Evolutionary conservation across 495 filamentous ascomycete species (phyloP).

Genomic region (Aspergillus panamensis): DNA sequence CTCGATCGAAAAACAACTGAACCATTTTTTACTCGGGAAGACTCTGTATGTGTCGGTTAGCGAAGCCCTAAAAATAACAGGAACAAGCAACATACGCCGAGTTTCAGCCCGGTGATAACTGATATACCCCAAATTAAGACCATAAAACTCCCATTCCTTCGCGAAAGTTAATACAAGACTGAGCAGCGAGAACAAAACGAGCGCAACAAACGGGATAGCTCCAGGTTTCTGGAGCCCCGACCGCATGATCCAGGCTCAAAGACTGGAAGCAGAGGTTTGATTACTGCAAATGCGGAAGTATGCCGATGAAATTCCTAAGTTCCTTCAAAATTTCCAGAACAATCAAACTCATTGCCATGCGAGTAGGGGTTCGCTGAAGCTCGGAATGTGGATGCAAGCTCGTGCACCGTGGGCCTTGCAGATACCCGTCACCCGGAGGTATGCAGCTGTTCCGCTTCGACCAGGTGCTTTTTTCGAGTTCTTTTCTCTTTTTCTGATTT

Average conservation of each 20-base stretch:
- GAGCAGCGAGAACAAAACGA: constrained; percentile 38
- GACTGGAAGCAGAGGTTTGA: neutral
- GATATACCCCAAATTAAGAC: constrained; percentile 31
- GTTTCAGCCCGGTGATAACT: constrained; percentile 23
- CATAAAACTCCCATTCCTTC: constrained; percentile 30
- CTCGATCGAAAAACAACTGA: constrained; percentile 17
- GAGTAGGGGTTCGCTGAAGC: constrained; percentile 1
- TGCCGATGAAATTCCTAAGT: constrained; percentile 11
- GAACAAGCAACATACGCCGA: constrained; percentile 28
- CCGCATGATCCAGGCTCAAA: constrained; percentile 35
- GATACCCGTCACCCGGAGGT: neutral
- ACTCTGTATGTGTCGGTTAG: constrained; percentile 9
- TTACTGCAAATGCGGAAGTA: neutral
- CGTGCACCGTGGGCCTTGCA: neutral
- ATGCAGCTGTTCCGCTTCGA: neutral
- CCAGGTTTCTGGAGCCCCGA: constrained; percentile 39
- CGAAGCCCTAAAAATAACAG: neutral
- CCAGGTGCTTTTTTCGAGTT: neutral
- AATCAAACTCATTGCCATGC: constrained; percentile 20
- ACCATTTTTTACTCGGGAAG: constrained; percentile 20
- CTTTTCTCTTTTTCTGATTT: neutral
- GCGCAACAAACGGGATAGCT: constrained; percentile 38
- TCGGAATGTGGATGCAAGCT: constrained; percentile 6
- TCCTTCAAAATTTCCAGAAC: constrained; percentile 8
- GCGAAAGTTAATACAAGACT: constrained; percentile 37